Base-by-base conservation (phyloP, 2,329 filamentous ascomycete genomes). In the Venturia aucupariae region DNA sequence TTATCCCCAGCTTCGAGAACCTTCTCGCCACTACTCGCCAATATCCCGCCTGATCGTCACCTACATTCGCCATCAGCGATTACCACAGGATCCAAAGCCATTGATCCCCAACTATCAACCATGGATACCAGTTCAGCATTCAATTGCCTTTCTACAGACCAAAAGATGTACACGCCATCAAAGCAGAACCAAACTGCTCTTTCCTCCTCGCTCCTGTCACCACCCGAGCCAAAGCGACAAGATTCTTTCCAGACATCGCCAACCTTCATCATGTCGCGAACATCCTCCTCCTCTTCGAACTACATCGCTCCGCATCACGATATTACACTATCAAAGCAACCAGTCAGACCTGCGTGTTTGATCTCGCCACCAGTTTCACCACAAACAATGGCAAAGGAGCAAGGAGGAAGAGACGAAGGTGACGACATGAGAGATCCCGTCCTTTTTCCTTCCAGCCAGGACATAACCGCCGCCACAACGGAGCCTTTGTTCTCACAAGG, bases 351-450 rank as follows among this genome's bases (percentile, higher is more conserved):
- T 69, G 70, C 39, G 39, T 41, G 27, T 24, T 73, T 62, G 35
- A 22, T 54, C 35, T 77, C 75, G 60, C 75, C 75, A 55, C 75
- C 75, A 68, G 75, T 77, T 62, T 76, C 75, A 59, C 75, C 75
- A 19, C 74, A 71, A 69, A 69, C 71, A 59, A 71, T 75, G 61
- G n/a, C n/a, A 15, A 75, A 75, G 68, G 74, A 75, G 67, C 72
- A 73, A 67, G 71, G 73, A 67, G 70, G 73, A 51, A 68, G 67
- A 61, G 61, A 65, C 8, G 71, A 71, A 22, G 72, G 71, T 48
- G 70, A 69, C 15, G 61, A 46, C 41, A 22, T 27, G 39, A 44
- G 30, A 39, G 62, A 65, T 35, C 65, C 65, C 7, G 48, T 38
- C n/a, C 41, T 65, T 11, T 66, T 66, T 51, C 46, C 64, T 22